Conservation (phyloP, 805 yeast species). For the Zygotorulaspora florentina region DNA sequence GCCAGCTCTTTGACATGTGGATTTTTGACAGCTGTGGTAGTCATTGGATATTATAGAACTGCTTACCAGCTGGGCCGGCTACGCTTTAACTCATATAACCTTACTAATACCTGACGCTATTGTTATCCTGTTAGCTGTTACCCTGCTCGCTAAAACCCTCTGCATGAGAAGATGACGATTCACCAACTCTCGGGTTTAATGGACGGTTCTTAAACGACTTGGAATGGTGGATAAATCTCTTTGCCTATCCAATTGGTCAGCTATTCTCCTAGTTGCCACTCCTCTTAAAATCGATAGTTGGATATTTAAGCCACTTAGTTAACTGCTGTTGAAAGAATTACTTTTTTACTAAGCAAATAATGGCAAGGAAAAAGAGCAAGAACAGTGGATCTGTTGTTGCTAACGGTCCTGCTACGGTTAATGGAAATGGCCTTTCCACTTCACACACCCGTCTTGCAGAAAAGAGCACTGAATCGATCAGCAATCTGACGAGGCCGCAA, state of each 20-base stretch:
- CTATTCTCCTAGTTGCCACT: no score
- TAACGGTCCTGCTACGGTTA: slow-evolving; percentile 2
- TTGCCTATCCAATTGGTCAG: no score
- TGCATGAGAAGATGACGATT: not conserved
- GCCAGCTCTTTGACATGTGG: slow-evolving; percentile 35
- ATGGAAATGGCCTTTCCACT: slow-evolving; percentile 1
- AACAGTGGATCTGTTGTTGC: not conserved
- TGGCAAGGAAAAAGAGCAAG: slow-evolving; percentile 16
- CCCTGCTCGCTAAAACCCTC: not conserved
- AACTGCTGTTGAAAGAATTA: not conserved
- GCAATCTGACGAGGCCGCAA: slow-evolving; percentile 48
- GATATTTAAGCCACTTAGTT: no score
- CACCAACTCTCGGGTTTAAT: no score
- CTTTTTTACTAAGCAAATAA: not conserved
- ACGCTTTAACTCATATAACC: no score
- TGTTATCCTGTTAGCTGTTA: not conserved
- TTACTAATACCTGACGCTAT: not conserved
- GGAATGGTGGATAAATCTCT: no score
- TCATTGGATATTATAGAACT: not conserved
- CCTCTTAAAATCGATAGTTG: no score
- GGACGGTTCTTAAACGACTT: not conserved
- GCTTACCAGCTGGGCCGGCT: no score
- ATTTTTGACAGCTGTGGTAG: slow-evolving; percentile 13
- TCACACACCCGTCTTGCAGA: slow-evolving; percentile 6
- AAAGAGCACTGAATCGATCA: slow-evolving; percentile 36